Percentiles rank a stretch among this genome's conserved stretches.
phyloP scores from a whole-genome alignment of 208 protist genomes.

The Leishmania martiniquensis region DNA sequence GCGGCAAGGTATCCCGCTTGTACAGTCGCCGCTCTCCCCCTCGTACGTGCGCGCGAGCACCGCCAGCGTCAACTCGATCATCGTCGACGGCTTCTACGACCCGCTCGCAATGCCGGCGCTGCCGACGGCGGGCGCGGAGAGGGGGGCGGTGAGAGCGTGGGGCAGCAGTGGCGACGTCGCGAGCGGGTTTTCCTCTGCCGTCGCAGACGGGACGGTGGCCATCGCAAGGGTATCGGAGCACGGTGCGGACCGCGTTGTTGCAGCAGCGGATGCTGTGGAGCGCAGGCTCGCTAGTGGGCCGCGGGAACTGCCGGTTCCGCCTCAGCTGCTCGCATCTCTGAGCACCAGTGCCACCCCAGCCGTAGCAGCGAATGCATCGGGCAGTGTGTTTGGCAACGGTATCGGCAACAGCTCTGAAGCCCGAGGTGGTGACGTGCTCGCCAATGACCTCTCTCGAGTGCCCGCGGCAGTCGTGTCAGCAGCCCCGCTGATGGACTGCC shows the following conservation, averaged over 20 bases:
- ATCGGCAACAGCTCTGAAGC: background rate
- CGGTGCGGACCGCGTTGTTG: background rate
- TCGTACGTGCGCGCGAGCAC: slow-evolving; percentile 18
- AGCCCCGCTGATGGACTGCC: slow-evolving; percentile 19
- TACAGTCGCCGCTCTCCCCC: background rate
- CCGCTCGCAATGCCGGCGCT: slow-evolving; percentile 35
- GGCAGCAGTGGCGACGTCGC: background rate
- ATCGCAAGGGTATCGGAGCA: slow-evolving; percentile 9
- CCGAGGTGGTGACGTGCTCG: background rate
- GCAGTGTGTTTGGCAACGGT: background rate
- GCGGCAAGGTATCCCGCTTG: background rate
- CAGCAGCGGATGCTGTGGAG: background rate
- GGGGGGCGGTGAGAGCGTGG: background rate
- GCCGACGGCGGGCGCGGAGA: background rate
- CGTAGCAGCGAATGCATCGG: background rate
- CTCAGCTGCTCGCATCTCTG: background rate
- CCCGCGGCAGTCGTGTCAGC: slow-evolving; percentile 3
- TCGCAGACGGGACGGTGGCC: slow-evolving; percentile 1
- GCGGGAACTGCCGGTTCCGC: slow-evolving; percentile 4
- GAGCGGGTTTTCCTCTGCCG: background rate
- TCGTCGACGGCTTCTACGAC: slow-evolving; percentile 42
- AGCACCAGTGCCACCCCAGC: background rate
- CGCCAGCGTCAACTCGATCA: slow-evolving; percentile 23
- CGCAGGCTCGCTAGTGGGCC: background rate
- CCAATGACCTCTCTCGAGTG: background rate